These are phyloP conservation scores for Rosa chinensis DNA, from an alignment of 306 rosid species.

Conservation along the genomic window DNA sequence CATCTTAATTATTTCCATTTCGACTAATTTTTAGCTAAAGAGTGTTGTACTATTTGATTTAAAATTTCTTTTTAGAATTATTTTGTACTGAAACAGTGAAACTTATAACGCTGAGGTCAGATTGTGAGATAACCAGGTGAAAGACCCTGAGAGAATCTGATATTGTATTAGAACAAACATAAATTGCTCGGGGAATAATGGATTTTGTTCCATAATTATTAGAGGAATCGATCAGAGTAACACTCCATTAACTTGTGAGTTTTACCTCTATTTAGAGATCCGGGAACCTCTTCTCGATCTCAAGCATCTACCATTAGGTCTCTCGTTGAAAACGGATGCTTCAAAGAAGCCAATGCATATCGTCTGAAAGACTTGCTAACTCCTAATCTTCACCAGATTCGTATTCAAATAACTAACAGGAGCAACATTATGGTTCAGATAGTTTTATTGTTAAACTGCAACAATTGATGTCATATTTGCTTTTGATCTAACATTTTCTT, in stretches of 20 bases:
- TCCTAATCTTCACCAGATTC: neutral
- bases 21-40: constrained; percentile 21
- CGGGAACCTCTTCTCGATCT: neutral
- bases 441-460: neutral
- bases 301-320: neutral
- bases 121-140: constrained; percentile 7
- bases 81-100: neutral
- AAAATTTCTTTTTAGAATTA: constrained; percentile 4
- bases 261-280: neutral
- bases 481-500: no score
- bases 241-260: neutral
- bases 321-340: neutral
- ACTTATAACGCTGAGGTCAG: constrained; percentile 12
- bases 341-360: neutral
- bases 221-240: neutral
- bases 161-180: neutral
- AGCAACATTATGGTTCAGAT: neutral
- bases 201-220: neutral
- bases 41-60: constrained; percentile 23
- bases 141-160: constrained; percentile 1
- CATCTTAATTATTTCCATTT: constrained; percentile 33
- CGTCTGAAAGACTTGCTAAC: neutral
- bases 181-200: neutral
- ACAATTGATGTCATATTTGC: neutral
- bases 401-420: neutral